A percentile compares a stretch with the other conserved stretches of the same genome.
phyloP scores from a whole-genome alignment of 495 filamentous ascomycete genomes.

The Trichoderma parareesei region DNA sequence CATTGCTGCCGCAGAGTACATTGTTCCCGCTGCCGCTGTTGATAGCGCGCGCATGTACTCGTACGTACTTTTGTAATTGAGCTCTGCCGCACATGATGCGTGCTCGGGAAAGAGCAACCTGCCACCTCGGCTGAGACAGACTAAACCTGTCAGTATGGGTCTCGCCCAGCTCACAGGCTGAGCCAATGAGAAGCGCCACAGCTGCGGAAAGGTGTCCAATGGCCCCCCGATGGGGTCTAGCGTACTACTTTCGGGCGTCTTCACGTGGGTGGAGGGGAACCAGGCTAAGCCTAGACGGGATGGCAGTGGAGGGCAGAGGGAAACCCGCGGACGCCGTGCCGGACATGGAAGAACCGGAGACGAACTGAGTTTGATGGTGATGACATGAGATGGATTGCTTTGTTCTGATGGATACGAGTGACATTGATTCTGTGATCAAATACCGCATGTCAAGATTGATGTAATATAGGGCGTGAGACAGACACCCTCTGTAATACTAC shows the following conservation, averaged over 20 bases:
- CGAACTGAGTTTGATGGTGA: neutral
- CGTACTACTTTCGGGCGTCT: neutral
- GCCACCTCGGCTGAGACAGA: neutral
- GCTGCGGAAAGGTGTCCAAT: neutral
- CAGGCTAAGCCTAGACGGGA: neutral
- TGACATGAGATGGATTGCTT: no score
- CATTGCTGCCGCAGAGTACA: neutral
- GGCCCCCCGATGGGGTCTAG: neutral
- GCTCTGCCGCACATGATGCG: neutral
- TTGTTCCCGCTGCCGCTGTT: neutral
- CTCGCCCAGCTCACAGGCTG: no score
- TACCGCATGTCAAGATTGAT: no score
- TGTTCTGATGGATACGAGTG: no score
- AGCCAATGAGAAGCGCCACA: no score
- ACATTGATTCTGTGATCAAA: no score
- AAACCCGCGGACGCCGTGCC: slow-evolving; percentile 9
- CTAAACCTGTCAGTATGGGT: neutral
- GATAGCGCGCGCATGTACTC: no score
- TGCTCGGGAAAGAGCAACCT: neutral
- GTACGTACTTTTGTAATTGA: neutral
- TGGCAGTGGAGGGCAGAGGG: neutral
- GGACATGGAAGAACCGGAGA: neutral
- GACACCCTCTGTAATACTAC: no score
- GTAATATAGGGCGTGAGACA: no score
- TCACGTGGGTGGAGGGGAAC: neutral